Percentiles rank a stretch among this genome's conserved stretches.
Evolutionary conservation across 2,329 filamentous ascomycete genomes (phyloP).

Genomic region (Leptographium lundbergii): DNA sequence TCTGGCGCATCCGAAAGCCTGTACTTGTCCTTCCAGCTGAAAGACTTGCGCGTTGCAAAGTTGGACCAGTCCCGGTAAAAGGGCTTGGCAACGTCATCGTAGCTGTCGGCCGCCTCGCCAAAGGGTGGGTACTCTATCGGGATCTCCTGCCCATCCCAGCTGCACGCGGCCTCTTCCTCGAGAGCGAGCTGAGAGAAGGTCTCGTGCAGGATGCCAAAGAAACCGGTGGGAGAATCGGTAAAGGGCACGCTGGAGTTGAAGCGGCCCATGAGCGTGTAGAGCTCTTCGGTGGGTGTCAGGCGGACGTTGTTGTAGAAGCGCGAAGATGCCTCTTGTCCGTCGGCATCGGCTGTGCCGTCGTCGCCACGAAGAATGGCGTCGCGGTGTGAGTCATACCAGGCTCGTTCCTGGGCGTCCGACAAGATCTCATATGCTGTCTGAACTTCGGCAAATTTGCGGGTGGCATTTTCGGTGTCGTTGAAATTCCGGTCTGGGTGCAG

Average conservation of each 20-base stretch:
- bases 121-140: slow-evolving; percentile 64
- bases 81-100: slow-evolving; percentile 60
- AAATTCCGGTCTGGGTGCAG: slow-evolving; percentile 92
- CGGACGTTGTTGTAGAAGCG: slow-evolving; percentile 49
- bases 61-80: slow-evolving; percentile 75
- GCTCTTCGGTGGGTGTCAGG: slow-evolving; percentile 69
- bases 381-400: slow-evolving; percentile 95
- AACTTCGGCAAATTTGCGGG: slow-evolving; percentile 76
- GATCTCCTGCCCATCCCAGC: slow-evolving; percentile 46
- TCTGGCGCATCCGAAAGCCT: slow-evolving; percentile 77
- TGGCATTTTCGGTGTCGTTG: slow-evolving; percentile 53
- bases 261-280: slow-evolving; percentile 63
- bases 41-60: slow-evolving; percentile 76
- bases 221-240: slow-evolving; percentile 66
- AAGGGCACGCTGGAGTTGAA: slow-evolving; percentile 72
- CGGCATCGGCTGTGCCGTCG: slow-evolving; percentile 26
- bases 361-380: slow-evolving; percentile 67
- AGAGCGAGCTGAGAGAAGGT: slow-evolving; percentile 68
- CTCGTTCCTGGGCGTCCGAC: slow-evolving; percentile 85
- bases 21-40: slow-evolving; percentile 82
- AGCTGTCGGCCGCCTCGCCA: slow-evolving; percentile 60
- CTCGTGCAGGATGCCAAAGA: slow-evolving; percentile 67
- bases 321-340: slow-evolving; percentile 23
- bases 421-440: slow-evolving; percentile 93
- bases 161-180: slow-evolving; percentile 66